Conservation (phyloP, 495 filamentous ascomycete species). For the Pyrenopolyporus hunteri region DNA sequence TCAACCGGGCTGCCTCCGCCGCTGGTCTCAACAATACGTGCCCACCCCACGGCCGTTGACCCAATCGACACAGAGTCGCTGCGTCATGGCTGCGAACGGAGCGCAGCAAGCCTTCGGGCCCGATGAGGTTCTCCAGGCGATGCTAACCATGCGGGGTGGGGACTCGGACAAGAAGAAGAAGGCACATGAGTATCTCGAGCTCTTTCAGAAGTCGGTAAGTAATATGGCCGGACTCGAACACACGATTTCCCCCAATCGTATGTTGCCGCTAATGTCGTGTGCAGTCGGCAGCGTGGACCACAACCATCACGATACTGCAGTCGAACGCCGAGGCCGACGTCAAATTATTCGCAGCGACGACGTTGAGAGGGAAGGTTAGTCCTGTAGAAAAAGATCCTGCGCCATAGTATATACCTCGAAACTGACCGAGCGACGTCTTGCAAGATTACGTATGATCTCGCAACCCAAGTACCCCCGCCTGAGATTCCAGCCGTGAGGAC, state of each 20-base stretch:
- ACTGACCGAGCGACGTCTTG: conserved; percentile 31
- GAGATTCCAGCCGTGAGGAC: conserved; percentile 77
- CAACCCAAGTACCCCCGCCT: conserved; percentile 74
- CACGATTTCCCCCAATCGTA: neutral
- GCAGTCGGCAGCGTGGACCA: conserved; percentile 84
- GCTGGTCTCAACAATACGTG: conserved; percentile 32
- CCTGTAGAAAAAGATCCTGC: conserved; percentile 1
- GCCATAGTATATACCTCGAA: neutral
- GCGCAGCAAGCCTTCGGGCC: conserved; percentile 75
- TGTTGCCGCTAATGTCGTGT: conserved; percentile 10
- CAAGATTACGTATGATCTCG: conserved; percentile 58
- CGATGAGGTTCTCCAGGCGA: conserved; percentile 74
- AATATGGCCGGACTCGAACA: conserved; percentile 11
- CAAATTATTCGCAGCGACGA: conserved; percentile 95
- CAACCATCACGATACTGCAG: conserved; percentile 83
- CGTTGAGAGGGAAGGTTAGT: conserved; percentile 93
- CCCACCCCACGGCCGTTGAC: conserved; percentile 42
- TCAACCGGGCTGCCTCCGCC: conserved; percentile 10
- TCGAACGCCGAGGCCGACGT: conserved; percentile 76
- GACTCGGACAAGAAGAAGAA: conserved; percentile 82
- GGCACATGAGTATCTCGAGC: conserved; percentile 88
- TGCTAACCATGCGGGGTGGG: conserved; percentile 89
- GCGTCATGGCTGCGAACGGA: conserved; percentile 71
- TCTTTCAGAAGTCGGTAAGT: conserved; percentile 97
- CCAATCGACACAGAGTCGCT: conserved; percentile 26